Evolutionary conservation across 768 basidiomycete genomes (phyloP), one percentile per base, ranked within the genome.

Genomic region (Tulasnella sp.): DNA sequence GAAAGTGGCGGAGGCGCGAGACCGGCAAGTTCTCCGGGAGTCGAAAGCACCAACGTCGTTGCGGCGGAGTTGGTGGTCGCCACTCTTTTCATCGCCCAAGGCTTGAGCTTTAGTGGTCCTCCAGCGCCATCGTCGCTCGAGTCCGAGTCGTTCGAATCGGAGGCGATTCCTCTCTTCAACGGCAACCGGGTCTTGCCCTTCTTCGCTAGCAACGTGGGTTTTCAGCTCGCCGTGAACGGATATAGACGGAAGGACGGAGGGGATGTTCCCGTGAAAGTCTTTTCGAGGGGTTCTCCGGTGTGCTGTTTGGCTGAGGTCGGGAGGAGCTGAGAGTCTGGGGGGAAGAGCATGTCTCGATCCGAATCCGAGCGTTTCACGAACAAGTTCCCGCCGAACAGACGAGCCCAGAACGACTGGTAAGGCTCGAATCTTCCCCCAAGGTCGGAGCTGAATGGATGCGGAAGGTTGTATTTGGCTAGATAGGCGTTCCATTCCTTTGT

Each of bases 401-500:
- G 87, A 18, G 88, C 87, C 90, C 91, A 92, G 75, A 89, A 84
- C 0, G 89, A 88, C 0, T 84, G 83, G n/a, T 87, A 83, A 7
- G 92, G 91, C 40, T 85, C 84, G 85, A 92, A 92, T 0, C 84
- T 86, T 1, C 92, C 92, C 4, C 91, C 89, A 40, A 91, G 87
- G 77, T 89, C 85, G 44, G 80, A 71, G 40, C 82, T 81, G 78
- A 83, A 84, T 14, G 92, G 91, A 31, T 91, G 87, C 76, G 87
- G 87, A 31, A 88, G 83, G 6, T 89, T 85, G 80, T 92, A 92
- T 38, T 89, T 87, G 4, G 90, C 88, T 31, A 93, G 88, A 80
- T 91, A 92, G 31, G 84, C 86, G 81, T 93, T 91, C 92, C 92
- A 93, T 86, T 91, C 91, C 91, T 92, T 77, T 10, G 5, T n/a